phyloP scores from a whole-genome alignment of 1,139 yeast genomes.

The Geotrichum siamense region DNA sequence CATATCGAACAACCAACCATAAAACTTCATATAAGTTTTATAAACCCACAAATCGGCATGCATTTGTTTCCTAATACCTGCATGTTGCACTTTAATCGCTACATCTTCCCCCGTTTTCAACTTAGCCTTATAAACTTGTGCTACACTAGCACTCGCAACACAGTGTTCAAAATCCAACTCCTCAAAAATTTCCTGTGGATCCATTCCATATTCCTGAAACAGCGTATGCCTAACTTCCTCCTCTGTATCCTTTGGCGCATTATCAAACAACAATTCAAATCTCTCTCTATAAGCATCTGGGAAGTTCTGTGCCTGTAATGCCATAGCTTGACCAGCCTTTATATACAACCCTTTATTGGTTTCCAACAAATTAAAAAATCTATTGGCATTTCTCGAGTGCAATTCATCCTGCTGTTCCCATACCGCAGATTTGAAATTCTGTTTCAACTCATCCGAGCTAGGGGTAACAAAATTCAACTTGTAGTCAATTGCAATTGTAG shows the following conservation, averaged over 20 bases:
- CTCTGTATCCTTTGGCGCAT: conserved; percentile 68
- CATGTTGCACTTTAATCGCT: conserved; percentile 65
- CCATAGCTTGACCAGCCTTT: conserved; percentile 69
- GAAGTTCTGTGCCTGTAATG: conserved; percentile 60
- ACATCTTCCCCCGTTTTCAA: conserved; percentile 49
- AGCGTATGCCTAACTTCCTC: conserved; percentile 43
- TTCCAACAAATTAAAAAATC: conserved; percentile 46
- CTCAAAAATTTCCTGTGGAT: conserved; percentile 44
- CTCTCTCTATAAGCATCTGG: conserved; percentile 55
- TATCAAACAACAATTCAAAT: conserved; percentile 55
- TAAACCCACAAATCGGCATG: conserved; percentile 55
- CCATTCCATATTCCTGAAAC: conserved; percentile 40
- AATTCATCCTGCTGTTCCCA: conserved; percentile 31
- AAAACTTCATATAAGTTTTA: conserved; percentile 45
- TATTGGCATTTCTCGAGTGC: conserved; percentile 55
- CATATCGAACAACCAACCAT: conserved; percentile 53
- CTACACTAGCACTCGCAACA: conserved; percentile 65
- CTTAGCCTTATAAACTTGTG: conserved; percentile 59
- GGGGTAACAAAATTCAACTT: conserved; percentile 38
- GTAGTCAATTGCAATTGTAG: conserved; percentile 55
- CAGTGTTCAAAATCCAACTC: conserved; percentile 46
- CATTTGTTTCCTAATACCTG: conserved; percentile 51
- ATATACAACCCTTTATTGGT: conserved; percentile 66
- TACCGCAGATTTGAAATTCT: conserved; percentile 28
- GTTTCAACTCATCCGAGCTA: conserved; percentile 35